Conservation (phyloP, 2,329 filamentous ascomycete genomes). For the Pyricularia pennisetigena region DNA sequence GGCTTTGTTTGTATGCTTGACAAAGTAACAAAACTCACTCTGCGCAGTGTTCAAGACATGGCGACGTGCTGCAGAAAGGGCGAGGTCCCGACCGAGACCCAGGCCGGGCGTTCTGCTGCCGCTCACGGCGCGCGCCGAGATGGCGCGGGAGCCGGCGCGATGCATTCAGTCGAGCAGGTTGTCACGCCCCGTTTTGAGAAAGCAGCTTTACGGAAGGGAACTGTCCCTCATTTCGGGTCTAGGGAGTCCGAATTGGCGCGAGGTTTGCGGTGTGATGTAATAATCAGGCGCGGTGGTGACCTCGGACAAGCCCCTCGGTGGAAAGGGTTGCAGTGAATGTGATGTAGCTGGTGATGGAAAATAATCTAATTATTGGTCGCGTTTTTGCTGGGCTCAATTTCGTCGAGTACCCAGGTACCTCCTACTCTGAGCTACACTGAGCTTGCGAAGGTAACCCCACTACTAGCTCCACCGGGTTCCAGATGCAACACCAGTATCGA, state of each 20-base stretch:
- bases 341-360: neutral
- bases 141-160: neutral
- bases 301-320: neutral
- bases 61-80: neutral
- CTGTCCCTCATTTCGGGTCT: neutral
- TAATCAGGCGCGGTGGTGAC: neutral
- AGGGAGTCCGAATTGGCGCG: neutral
- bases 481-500: neutral
- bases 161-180: neutral
- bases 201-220: neutral
- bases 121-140: neutral
- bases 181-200: neutral
- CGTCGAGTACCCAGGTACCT: neutral
- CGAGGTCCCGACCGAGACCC: neutral
- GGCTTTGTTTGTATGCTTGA: neutral
- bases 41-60: neutral
- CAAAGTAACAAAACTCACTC: neutral
- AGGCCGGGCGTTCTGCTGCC: neutral
- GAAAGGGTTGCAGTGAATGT: neutral
- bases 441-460: neutral
- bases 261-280: neutral
- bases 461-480: neutral
- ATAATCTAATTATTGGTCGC: neutral
- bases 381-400: neutral
- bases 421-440: neutral